phyloP scores from a whole-genome alignment of 352 stramenopile species.

The Pythium sp. region DNA sequence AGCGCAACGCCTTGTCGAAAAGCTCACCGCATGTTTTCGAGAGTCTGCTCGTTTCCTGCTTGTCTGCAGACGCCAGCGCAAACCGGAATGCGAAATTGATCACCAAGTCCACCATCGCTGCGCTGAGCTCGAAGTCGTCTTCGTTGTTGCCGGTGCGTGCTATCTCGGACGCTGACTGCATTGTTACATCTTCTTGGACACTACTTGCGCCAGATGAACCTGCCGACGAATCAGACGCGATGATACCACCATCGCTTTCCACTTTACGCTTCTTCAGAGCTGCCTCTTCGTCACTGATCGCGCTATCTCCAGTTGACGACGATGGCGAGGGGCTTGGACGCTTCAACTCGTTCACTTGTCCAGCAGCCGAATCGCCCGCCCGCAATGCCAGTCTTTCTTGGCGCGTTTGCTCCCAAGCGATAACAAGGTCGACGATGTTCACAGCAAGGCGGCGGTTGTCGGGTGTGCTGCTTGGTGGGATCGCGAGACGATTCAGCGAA shows the following conservation, averaged over 20 bases:
- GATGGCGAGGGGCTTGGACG: conserved; percentile 8
- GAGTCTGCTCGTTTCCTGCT: conserved; percentile 83
- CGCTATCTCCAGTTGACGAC: neutral
- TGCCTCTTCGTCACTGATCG: conserved; percentile 7
- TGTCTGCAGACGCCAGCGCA: conserved; percentile 84
- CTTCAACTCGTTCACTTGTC: conserved; percentile 18
- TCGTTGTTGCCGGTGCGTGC: conserved; percentile 37
- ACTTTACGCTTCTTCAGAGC: conserved; percentile 50
- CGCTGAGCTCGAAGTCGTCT: conserved; percentile 86
- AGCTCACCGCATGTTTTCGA: conserved; percentile 88
- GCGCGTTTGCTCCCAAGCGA: conserved; percentile 93
- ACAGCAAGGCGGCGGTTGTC: conserved; percentile 94
- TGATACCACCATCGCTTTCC: conserved; percentile 20
- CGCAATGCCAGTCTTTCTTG: conserved; percentile 54
- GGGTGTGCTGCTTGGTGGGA: conserved; percentile 89
- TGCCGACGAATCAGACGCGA: conserved; percentile 19
- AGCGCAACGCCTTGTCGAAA: conserved; percentile 81
- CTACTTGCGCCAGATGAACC: conserved; percentile 6
- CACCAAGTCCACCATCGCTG: conserved; percentile 88
- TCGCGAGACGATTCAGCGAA: conserved; percentile 94
- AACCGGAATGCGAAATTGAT: conserved; percentile 92
- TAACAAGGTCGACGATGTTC: conserved; percentile 94
- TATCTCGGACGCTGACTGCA: conserved; percentile 10
- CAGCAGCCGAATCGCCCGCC: neutral
- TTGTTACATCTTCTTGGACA: conserved; percentile 13